These are phyloP conservation scores for Pulveroboletus sp. DNA, from an alignment of 768 basidiomycete species.

Conservation along the genomic window DNA sequence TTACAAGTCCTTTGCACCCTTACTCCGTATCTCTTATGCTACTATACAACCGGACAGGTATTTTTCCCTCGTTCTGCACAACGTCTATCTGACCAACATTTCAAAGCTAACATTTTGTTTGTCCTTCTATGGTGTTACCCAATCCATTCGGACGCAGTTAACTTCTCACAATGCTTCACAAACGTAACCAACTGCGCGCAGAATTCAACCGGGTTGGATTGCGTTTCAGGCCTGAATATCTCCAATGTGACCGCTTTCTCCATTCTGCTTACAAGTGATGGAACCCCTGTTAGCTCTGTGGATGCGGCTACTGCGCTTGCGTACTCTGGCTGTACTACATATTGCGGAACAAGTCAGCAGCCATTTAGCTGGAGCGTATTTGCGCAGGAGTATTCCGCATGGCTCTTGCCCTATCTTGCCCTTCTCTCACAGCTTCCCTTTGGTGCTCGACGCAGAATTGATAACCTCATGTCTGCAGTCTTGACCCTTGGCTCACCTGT, in stretches of 20 bases:
- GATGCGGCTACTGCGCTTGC: constrained; percentile 9
- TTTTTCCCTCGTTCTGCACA: neutral
- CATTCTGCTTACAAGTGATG: constrained; percentile 11
- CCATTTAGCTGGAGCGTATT: constrained; percentile 23
- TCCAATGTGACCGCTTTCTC: constrained; percentile 10
- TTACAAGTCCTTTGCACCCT: neutral
- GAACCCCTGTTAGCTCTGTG: neutral
- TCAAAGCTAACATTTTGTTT: neutral
- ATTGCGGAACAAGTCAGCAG: constrained; percentile 13
- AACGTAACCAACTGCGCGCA: constrained; percentile 3
- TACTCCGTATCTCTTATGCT: neutral
- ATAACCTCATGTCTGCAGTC: constrained; percentile 41
- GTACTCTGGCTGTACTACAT: neutral
- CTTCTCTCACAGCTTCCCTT: constrained; percentile 51
- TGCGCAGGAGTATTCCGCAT: constrained; percentile 38
- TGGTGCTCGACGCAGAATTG: constrained; percentile 37
- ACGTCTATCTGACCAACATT: neutral
- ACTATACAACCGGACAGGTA: constrained; percentile 5
- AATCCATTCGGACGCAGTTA: neutral
- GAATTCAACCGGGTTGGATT: neutral
- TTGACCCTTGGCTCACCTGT: constrained; percentile 44
- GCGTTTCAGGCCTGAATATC: neutral
- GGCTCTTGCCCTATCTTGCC: constrained; percentile 50
- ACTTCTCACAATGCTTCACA: constrained; percentile 14
- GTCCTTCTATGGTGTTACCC: neutral